Evolutionary conservation across 495 filamentous ascomycete genomes (phyloP).

Genomic region (Monascus purpureus): DNA sequence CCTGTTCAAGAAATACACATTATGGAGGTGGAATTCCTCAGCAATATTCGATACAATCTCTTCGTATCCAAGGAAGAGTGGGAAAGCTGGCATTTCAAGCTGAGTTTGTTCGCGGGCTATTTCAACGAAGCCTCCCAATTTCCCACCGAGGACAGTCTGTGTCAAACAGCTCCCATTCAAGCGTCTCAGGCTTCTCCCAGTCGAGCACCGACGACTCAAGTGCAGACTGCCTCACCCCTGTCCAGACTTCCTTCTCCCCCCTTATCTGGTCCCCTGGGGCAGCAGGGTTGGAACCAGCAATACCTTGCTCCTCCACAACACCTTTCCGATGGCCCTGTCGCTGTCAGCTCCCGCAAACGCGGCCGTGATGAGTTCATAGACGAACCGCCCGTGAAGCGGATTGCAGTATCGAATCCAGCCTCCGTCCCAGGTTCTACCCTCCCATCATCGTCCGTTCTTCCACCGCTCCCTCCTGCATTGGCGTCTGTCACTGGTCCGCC

Average conservation of each 20-base stretch:
- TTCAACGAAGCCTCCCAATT: conserved; percentile 49
- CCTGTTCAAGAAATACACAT: conserved; percentile 91
- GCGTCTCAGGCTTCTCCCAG: conserved; percentile 20
- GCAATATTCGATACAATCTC: conserved; percentile 93
- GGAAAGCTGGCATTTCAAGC: conserved; percentile 69
- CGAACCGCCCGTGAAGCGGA: conserved; percentile 58
- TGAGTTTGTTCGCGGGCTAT: conserved; percentile 66
- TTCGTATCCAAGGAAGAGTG: conserved; percentile 73
- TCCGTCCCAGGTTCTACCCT: conserved; percentile 16
- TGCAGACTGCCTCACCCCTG: conserved; percentile 21
- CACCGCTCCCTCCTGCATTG: conserved; percentile 24
- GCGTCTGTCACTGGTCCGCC: conserved; percentile 21
- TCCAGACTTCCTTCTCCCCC: conserved; percentile 43
- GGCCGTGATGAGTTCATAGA: conserved; percentile 48
- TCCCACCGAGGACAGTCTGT: conserved; percentile 13
- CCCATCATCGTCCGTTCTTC: conserved; percentile 17
- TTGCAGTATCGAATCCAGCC: conserved; percentile 18
- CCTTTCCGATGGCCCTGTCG: conserved; percentile 15
- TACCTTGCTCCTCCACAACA: conserved; percentile 14
- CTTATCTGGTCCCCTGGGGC: conserved; percentile 12
- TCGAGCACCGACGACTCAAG: conserved; percentile 9
- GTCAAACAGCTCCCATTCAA: conserved; percentile 7
- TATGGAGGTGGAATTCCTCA: conserved; percentile 99
- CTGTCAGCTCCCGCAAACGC: conserved; percentile 45
- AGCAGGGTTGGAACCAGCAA: conserved; percentile 18